Evolutionary conservation across 208 protist genomes (phyloP).

Genomic region (Crithidia bombi): DNA sequence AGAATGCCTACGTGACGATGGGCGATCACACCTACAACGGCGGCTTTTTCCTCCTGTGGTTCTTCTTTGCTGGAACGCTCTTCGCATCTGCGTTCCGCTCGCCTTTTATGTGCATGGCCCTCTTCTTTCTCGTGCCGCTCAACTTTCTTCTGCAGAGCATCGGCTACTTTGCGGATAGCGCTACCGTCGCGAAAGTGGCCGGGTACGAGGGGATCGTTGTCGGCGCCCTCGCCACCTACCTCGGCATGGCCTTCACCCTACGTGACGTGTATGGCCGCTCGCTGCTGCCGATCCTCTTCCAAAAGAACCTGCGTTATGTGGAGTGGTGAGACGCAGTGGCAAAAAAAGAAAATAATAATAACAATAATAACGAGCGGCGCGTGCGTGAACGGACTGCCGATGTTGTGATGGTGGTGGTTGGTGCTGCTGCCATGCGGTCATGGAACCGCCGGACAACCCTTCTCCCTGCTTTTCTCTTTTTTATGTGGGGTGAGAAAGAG

Average conservation of each 20-base stretch:
- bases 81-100: slow-evolving; percentile 28
- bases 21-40: slow-evolving; percentile 24
- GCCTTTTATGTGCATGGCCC: slow-evolving; percentile 34
- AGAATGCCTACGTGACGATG: slow-evolving; percentile 19
- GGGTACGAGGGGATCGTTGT: slow-evolving; percentile 61
- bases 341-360: slow-evolving; percentile 1
- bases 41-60: slow-evolving; percentile 35
- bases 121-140: slow-evolving; percentile 36
- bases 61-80: slow-evolving; percentile 25
- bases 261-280: slow-evolving; percentile 50
- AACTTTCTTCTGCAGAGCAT: slow-evolving; percentile 38
- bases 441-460: no score
- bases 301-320: slow-evolving; percentile 34
- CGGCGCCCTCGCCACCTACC: slow-evolving; percentile 54
- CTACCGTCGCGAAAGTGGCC: slow-evolving; percentile 29
- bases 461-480: no score
- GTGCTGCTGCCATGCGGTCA: no score
- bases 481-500: no score
- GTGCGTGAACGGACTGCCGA: no score
- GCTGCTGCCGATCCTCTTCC: slow-evolving; percentile 37
- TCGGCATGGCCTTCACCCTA: slow-evolving; percentile 50
- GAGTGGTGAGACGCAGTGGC: slow-evolving; percentile 22
- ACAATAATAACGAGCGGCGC: no score
- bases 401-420: not conserved
- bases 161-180: slow-evolving; percentile 32